phyloP scores from a whole-genome alignment of 306 rosid genomes.

The Dicorynia guianensis region DNA sequence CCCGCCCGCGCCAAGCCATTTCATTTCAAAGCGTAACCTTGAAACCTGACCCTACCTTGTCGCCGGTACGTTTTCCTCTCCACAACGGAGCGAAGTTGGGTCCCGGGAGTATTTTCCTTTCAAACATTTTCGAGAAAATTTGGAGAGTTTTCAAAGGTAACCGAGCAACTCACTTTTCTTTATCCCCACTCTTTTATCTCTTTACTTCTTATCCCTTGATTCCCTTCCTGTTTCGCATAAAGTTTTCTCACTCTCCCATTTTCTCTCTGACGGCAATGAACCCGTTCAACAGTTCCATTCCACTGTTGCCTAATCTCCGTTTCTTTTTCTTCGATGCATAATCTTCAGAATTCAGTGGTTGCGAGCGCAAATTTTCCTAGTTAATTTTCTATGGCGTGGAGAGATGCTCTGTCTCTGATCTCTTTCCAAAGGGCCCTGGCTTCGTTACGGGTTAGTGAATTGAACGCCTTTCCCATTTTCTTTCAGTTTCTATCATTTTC shows the following conservation, averaged over 20 bases:
- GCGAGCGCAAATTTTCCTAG: not conserved
- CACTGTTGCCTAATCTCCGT: constrained; percentile 14
- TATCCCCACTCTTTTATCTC: not conserved
- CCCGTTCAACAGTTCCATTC: not conserved
- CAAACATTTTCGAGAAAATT: not conserved
- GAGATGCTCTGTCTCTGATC: constrained; percentile 1
- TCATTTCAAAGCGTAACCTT: constrained; percentile 29
- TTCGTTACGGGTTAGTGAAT: constrained; percentile 40
- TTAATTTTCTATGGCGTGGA: constrained; percentile 39
- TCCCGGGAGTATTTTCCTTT: constrained; percentile 10
- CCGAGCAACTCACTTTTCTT: constrained; percentile 21
- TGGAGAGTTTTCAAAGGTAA: constrained; percentile 27
- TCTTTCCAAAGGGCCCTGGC: constrained; percentile 37
- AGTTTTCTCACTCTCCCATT: not conserved
- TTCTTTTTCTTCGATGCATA: constrained; percentile 13
- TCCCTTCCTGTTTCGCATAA: constrained; percentile 43
- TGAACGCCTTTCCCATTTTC: constrained; percentile 31
- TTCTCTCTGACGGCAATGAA: not conserved
- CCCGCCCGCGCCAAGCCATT: constrained; percentile 43
- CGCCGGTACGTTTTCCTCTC: constrained; percentile 22
- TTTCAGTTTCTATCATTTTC: constrained; percentile 7
- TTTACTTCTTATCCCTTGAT: not conserved
- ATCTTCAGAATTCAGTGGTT: constrained; percentile 24
- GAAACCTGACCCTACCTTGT: not conserved
- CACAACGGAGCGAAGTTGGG: constrained; percentile 1